Evolutionary conservation across 2,329 filamentous ascomycete genomes (phyloP).

Genomic region (Aspergillus fumigatus): DNA sequence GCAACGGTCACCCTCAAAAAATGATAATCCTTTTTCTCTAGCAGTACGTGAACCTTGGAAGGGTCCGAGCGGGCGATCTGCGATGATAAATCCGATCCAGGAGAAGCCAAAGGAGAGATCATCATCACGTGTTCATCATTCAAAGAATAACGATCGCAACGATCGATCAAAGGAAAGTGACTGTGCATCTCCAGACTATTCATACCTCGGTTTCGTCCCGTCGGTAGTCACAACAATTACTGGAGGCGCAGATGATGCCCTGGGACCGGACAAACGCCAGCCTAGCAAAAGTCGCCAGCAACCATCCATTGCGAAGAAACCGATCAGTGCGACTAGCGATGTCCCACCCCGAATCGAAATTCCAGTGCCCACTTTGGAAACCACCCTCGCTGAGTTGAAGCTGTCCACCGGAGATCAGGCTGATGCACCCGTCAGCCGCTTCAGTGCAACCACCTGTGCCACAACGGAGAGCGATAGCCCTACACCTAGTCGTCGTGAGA

Average conservation of each 20-base stretch:
- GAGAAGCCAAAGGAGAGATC: slow-evolving; percentile 56
- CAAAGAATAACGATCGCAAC: slow-evolving; percentile 18
- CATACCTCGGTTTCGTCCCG: slow-evolving; percentile 22
- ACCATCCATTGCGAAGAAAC: slow-evolving; percentile 10
- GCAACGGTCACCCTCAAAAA: slow-evolving; percentile 37
- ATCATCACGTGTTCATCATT: slow-evolving; percentile 45
- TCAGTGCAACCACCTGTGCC: slow-evolving; percentile 60
- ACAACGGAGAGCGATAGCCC: slow-evolving; percentile 47
- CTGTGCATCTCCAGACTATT: slow-evolving; percentile 22
- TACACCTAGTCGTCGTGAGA: slow-evolving; percentile 35
- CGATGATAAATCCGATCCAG: slow-evolving; percentile 60
- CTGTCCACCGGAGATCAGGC: slow-evolving; percentile 30
- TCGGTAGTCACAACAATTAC: slow-evolving; percentile 32
- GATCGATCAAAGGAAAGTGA: slow-evolving; percentile 28
- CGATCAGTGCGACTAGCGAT: slow-evolving; percentile 9
- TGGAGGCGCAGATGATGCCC: slow-evolving; percentile 18
- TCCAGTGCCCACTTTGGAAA: slow-evolving; percentile 26
- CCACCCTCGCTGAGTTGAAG: slow-evolving; percentile 31
- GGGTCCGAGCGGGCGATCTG: slow-evolving; percentile 64
- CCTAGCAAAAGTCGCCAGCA: slow-evolving; percentile 33
- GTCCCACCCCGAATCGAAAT: slow-evolving; percentile 21
- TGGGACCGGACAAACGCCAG: slow-evolving; percentile 5
- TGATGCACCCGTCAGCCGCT: slow-evolving; percentile 55
- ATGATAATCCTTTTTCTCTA: slow-evolving; percentile 37
- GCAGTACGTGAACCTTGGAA: slow-evolving; percentile 57